These are phyloP conservation scores for Phytopythium oedochilum DNA, from an alignment of 352 stramenopile species.

Conservation along the genomic window DNA sequence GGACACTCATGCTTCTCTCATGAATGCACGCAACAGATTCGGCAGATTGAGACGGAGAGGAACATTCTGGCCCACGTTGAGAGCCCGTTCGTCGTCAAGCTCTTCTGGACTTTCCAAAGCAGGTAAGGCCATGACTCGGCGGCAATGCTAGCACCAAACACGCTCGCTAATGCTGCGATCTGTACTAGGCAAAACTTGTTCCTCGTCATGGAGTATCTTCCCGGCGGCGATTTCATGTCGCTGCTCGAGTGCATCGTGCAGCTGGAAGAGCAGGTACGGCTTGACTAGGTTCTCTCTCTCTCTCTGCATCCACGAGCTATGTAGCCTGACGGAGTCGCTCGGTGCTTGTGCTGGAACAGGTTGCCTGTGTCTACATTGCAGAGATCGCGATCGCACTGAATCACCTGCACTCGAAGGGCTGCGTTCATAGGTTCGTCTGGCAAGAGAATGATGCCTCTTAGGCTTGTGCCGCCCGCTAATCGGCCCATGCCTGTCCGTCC, in stretches of 20 bases:
- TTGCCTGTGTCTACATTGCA: slow-evolving; percentile 84
- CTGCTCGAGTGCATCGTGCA: slow-evolving; percentile 87
- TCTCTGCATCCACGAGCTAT: too few species aligned
- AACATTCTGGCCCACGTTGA: slow-evolving; percentile 86
- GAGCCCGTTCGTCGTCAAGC: slow-evolving; percentile 89
- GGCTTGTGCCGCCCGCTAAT: too few species aligned
- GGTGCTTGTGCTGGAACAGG: slow-evolving; percentile 23
- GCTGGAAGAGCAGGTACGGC: slow-evolving; percentile 69
- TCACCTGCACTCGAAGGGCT: slow-evolving; percentile 81
- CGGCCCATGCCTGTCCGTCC: slow-evolving; percentile 1
- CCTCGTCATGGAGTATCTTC: slow-evolving; percentile 90
- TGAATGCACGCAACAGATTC: slow-evolving; percentile 34
- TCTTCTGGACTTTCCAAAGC: slow-evolving; percentile 90
- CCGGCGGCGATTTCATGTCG: slow-evolving; percentile 89
- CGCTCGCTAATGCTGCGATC: background rate
- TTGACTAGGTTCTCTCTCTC: background rate
- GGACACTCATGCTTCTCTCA: background rate
- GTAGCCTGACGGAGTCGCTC: background rate
- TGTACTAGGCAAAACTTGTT: slow-evolving; percentile 69
- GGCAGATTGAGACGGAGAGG: slow-evolving; percentile 85
- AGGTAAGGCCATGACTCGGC: slow-evolving; percentile 35
- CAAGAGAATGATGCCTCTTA: background rate
- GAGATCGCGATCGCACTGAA: slow-evolving; percentile 85
- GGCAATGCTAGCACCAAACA: background rate
- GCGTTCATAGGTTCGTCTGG: slow-evolving; percentile 62